Conservation (phyloP, 768 basidiomycete species). For the Boletus rubropictus region DNA sequence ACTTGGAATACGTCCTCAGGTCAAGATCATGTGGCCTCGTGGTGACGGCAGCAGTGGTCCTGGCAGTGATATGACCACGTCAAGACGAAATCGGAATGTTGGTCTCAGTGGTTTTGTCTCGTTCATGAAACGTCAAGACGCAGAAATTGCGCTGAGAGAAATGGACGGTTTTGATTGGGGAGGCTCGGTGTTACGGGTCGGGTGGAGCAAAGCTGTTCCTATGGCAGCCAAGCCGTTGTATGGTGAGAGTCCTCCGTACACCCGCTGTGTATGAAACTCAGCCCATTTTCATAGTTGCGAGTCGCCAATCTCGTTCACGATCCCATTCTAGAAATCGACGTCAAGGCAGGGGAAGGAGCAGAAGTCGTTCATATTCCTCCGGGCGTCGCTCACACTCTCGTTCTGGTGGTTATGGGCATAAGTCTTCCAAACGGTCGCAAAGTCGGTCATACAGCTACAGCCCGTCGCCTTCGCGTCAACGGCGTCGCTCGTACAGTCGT, state of each 20-base stretch:
- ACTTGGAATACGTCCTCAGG: conserved; percentile 39
- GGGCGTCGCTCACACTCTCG: conserved; percentile 28
- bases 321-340: conserved; percentile 31
- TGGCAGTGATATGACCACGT: conserved; percentile 69
- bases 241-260: conserved; percentile 41
- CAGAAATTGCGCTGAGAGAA: conserved; percentile 82
- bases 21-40: conserved; percentile 99
- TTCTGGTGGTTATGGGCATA: conserved; percentile 28
- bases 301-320: conserved; percentile 29
- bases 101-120: conserved; percentile 95
- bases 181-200: conserved; percentile 78
- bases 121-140: conserved; percentile 90
- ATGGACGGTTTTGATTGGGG: conserved; percentile 95
- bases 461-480: conserved; percentile 35
- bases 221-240: conserved; percentile 75
- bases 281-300: conserved; percentile 11
- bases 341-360: conserved; percentile 21
- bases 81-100: conserved; percentile 62
- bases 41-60: conserved; percentile 63
- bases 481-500: conserved; percentile 45
- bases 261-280: not conserved
- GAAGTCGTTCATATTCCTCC: conserved; percentile 23
- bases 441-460: conserved; percentile 29
- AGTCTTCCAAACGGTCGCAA: conserved; percentile 19
- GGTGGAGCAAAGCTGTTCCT: conserved; percentile 97